Percentiles rank a stretch among this genome's conserved stretches.
Conservation (phyloP, 1,284 basidiomycete genomes). For the Taiwanofungus camphoratus region DNA sequence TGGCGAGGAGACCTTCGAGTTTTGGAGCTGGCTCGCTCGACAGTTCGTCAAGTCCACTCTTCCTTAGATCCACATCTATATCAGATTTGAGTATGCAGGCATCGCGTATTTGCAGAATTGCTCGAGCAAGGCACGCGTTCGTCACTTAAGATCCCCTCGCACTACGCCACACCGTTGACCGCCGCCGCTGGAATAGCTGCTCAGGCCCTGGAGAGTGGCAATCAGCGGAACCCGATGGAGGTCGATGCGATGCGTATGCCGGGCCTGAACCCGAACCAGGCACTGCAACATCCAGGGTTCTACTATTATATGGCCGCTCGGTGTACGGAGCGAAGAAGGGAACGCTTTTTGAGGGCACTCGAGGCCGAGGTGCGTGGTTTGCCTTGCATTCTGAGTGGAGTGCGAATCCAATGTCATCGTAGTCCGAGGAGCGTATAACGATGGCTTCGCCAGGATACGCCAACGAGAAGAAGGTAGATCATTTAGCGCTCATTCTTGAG, state of each 20-base stretch:
- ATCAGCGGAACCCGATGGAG: conserved; percentile 36
- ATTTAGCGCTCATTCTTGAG: conserved; percentile 77
- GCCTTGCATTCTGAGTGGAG: neutral
- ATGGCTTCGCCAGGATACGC: conserved; percentile 54
- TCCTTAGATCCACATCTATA: too few species aligned
- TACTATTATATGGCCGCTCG: conserved; percentile 87
- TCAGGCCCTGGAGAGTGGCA: conserved; percentile 23
- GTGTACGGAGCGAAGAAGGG: conserved; percentile 72
- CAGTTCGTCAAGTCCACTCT: conserved; percentile 58
- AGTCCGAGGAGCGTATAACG: conserved; percentile 17
- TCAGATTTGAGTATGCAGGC: conserved; percentile 36
- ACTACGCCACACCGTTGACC: conserved; percentile 27
- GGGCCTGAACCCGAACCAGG: conserved; percentile 64
- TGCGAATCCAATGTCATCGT: neutral
- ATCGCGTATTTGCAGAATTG: conserved; percentile 84
- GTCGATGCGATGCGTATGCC: conserved; percentile 46
- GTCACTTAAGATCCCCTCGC: conserved; percentile 60
- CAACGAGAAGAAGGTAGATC: conserved; percentile 89
- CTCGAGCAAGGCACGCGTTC: conserved; percentile 75
- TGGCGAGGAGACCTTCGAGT: conserved; percentile 95
- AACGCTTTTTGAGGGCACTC: conserved; percentile 56
- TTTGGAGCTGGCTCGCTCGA: conserved; percentile 93
- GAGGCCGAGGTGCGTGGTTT: conserved; percentile 48
- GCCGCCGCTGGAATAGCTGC: conserved; percentile 27
- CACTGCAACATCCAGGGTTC: conserved; percentile 84